Evolutionary conservation across 768 basidiomycete genomes (phyloP).

Genomic region (Boletus speciosus): DNA sequence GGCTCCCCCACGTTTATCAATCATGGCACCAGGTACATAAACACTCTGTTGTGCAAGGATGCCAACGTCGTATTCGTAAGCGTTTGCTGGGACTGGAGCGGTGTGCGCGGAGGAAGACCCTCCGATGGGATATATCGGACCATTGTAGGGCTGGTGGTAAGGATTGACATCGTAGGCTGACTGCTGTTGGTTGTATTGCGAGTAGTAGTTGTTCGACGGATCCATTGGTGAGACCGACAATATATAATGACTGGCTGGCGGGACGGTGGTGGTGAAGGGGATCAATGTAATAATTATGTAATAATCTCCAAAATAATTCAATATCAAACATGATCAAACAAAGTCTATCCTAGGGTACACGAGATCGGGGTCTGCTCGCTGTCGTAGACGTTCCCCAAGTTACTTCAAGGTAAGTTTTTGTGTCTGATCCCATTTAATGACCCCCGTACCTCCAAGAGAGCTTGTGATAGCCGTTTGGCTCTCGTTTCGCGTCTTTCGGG

Average conservation of each 20-base stretch:
- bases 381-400: constrained; percentile 30
- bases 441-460: neutral
- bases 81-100: constrained; percentile 83
- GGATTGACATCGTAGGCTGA: constrained; percentile 65
- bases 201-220: constrained; percentile 42
- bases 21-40: constrained; percentile 89
- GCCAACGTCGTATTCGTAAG: constrained; percentile 90
- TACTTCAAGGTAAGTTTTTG: constrained; percentile 39
- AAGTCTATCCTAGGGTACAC: constrained; percentile 10
- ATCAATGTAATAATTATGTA: constrained; percentile 12
- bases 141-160: constrained; percentile 78
- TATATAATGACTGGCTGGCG: neutral
- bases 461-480: neutral
- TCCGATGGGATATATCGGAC: constrained; percentile 65
- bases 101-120: constrained; percentile 64
- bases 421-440: neutral
- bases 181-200: constrained; percentile 51
- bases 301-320: constrained; percentile 1
- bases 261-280: neutral
- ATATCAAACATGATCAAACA: constrained; percentile 34
- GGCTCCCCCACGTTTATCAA: constrained; percentile 81
- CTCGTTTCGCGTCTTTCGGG: constrained; percentile 7
- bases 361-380: constrained; percentile 16
- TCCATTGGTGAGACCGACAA: constrained; percentile 24
- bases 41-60: constrained; percentile 89